These are phyloP conservation scores for Mortierella sp. DNA, from an alignment of 371 early-diverging fungal species.

Conservation along the genomic window DNA sequence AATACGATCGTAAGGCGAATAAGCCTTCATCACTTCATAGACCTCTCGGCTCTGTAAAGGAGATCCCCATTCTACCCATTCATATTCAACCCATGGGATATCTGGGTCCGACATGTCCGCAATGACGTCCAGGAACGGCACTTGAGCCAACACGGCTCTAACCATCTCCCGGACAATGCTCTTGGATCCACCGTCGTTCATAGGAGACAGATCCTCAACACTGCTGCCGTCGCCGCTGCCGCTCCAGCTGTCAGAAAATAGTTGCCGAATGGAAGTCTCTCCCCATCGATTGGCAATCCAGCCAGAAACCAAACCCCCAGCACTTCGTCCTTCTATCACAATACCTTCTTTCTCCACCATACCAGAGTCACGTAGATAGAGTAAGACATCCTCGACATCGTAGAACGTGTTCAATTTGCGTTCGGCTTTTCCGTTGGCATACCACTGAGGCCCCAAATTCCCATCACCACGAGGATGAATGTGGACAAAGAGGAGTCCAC, in stretches of 20 bases:
- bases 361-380: conserved; percentile 34
- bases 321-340: conserved; percentile 61
- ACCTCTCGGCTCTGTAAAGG: conserved; percentile 55
- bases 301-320: conserved; percentile 65
- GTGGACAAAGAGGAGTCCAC: conserved; percentile 56
- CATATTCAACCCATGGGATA: conserved; percentile 68
- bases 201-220: too few species aligned
- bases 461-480: conserved; percentile 69
- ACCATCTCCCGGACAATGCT: conserved; percentile 54
- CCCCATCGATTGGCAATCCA: conserved; percentile 54
- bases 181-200: too few species aligned
- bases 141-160: conserved; percentile 59
- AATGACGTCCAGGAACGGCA: conserved; percentile 67
- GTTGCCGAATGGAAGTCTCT: conserved; percentile 9
- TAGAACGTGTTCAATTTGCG: conserved; percentile 59
- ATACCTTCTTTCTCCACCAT: conserved; percentile 42
- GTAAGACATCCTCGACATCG: conserved; percentile 59
- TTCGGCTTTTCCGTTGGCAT: conserved; percentile 56
- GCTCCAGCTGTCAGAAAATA: too few species aligned
- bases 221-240: too few species aligned
- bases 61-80: conserved; percentile 67
- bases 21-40: conserved; percentile 58
- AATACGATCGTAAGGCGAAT: conserved; percentile 64
- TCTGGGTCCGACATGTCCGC: conserved; percentile 59
- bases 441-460: conserved; percentile 62